phyloP scores from a whole-genome alignment of 192 early-diverging fungal species.

The Coemansia sp. region DNA sequence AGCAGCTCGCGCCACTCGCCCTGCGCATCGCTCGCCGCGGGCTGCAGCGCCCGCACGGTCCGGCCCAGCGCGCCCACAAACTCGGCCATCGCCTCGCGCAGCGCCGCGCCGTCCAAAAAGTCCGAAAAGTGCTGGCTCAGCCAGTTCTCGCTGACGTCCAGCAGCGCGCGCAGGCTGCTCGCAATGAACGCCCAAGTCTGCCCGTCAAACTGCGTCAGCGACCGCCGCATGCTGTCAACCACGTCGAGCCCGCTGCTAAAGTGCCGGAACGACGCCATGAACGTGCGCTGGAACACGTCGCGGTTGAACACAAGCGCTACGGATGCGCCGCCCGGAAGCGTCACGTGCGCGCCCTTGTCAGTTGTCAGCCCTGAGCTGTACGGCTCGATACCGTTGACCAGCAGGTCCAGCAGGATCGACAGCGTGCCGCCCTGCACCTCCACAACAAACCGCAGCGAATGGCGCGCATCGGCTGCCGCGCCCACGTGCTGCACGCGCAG shows the following conservation, averaged over 20 bases:
- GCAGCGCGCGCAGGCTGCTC: conserved; percentile 30
- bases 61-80: conserved; percentile 24
- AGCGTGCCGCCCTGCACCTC: conserved; percentile 65
- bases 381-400: conserved; percentile 59
- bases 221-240: conserved; percentile 31
- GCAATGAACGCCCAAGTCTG: conserved; percentile 35
- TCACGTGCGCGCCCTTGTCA: conserved; percentile 48
- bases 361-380: conserved; percentile 31
- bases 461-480: background rate
- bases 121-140: conserved; percentile 58
- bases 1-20: conserved; percentile 13
- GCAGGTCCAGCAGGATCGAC: conserved; percentile 55
- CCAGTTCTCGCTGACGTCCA: conserved; percentile 66
- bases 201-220: conserved; percentile 8
- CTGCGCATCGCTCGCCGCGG: background rate
- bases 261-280: conserved; percentile 66
- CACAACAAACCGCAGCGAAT: conserved; percentile 45
- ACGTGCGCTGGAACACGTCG: conserved; percentile 53
- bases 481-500: conserved; percentile 43
- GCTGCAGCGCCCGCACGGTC: conserved; percentile 5
- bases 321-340: conserved; percentile 23
- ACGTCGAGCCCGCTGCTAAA: conserved; percentile 56
- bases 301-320: conserved; percentile 46
- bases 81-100: conserved; percentile 52
- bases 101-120: conserved; percentile 59